These are phyloP conservation scores for Heterobasidion parviporum DNA, from an alignment of 1,284 basidiomycete species.

Conservation along the genomic window DNA sequence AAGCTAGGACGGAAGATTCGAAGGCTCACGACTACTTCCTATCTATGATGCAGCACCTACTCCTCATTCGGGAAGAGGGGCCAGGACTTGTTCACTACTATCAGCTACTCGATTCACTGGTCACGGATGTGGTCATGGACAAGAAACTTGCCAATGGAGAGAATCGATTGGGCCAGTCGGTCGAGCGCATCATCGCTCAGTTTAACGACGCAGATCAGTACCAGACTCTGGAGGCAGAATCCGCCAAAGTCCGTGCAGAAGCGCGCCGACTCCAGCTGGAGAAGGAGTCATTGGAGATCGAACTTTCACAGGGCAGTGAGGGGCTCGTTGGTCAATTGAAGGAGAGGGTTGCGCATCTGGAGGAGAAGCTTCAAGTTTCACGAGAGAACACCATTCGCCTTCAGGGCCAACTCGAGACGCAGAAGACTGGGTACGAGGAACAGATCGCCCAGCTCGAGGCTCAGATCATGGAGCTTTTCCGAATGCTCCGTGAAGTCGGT, in stretches of 20 bases:
- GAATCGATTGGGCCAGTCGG: constrained; percentile 81
- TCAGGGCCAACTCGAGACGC: constrained; percentile 73
- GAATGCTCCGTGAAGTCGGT: constrained; percentile 82
- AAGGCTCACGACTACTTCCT: constrained; percentile 84
- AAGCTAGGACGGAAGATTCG: constrained; percentile 66
- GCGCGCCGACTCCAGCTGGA: constrained; percentile 60
- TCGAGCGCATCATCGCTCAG: constrained; percentile 82
- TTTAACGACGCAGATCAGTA: constrained; percentile 89
- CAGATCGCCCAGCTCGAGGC: constrained; percentile 84
- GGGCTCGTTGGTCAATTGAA: constrained; percentile 84
- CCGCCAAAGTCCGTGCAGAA: constrained; percentile 57
- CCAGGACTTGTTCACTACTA: constrained; percentile 82
- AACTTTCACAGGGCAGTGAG: constrained; percentile 73
- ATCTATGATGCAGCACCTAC: constrained; percentile 86
- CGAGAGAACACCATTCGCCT: constrained; percentile 72
- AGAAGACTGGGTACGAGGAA: constrained; percentile 81
- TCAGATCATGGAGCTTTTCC: constrained; percentile 90
- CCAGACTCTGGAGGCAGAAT: constrained; percentile 75
- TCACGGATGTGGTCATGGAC: constrained; percentile 91
- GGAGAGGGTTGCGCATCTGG: constrained; percentile 61
- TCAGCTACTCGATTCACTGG: constrained; percentile 89
- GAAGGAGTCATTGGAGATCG: constrained; percentile 72
- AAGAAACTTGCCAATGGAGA: constrained; percentile 84
- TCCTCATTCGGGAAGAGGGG: constrained; percentile 87
- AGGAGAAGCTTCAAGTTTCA: constrained; percentile 75